Evolutionary conservation across 768 basidiomycete species (phyloP).

Genomic region (Mycena metata): DNA sequence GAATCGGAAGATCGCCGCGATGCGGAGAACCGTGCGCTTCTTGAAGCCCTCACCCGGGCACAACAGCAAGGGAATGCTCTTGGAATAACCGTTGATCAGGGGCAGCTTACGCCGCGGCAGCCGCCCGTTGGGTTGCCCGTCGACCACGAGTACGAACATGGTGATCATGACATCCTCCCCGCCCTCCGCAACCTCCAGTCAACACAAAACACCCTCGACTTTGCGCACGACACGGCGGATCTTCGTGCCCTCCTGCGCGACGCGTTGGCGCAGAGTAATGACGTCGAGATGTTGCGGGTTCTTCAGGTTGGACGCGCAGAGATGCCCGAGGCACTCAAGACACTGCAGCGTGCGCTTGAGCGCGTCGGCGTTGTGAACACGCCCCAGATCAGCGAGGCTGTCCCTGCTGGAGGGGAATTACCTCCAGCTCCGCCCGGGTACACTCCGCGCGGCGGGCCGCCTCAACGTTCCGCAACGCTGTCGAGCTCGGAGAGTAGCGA

Average conservation of each 20-base stretch:
- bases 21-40: slow-evolving; percentile 52
- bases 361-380: slow-evolving; percentile 43
- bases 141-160: background rate
- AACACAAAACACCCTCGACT: slow-evolving; percentile 63
- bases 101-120: slow-evolving; percentile 26
- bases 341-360: slow-evolving; percentile 79
- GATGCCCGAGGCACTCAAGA: slow-evolving; percentile 86
- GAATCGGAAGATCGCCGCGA: slow-evolving; percentile 52
- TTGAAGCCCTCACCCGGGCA: slow-evolving; percentile 47
- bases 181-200: slow-evolving; percentile 43
- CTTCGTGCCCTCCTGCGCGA: slow-evolving; percentile 70
- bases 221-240: slow-evolving; percentile 65
- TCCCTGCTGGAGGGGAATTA: background rate
- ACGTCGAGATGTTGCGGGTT: slow-evolving; percentile 73
- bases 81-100: slow-evolving; percentile 26
- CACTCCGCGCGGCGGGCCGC: slow-evolving; percentile 19
- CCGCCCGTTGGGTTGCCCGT: slow-evolving; percentile 3
- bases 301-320: slow-evolving; percentile 75
- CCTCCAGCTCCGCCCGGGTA: slow-evolving; percentile 30
- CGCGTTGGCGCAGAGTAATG: slow-evolving; percentile 70
- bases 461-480: slow-evolving; percentile 30
- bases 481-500: slow-evolving; percentile 32
- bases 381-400: background rate
- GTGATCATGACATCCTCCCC: slow-evolving; percentile 41
- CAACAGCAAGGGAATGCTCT: slow-evolving; percentile 25